Conservation (phyloP, 169 alveolate genomes). For the Plasmodium knowlesi region DNA sequence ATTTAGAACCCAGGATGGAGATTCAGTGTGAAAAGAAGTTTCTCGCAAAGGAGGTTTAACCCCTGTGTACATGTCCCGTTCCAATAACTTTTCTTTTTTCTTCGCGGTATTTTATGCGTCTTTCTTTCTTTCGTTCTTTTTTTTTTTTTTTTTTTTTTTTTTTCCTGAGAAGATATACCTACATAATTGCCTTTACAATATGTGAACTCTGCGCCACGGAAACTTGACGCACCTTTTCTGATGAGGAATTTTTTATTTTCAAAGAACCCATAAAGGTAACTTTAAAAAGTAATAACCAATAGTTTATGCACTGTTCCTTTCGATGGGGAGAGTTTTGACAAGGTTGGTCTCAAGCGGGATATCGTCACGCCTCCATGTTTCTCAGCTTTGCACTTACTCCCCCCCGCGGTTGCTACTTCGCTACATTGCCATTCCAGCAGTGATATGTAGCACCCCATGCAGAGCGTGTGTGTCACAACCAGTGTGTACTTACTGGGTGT, state of each 20-base stretch:
- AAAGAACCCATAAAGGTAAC: conserved; percentile 5
- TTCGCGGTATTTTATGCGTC: not conserved
- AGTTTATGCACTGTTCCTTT: not conserved
- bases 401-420: too few relatives aligned
- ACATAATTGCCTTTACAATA: not conserved
- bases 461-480: not conserved
- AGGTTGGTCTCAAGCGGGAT: not conserved
- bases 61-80: not conserved
- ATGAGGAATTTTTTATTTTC: not conserved
- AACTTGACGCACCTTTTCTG: not conserved
- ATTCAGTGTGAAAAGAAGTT: too few relatives aligned
- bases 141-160: not conserved
- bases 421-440: too few relatives aligned
- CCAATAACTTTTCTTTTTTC: not conserved
- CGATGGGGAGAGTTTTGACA: not conserved
- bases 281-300: not conserved
- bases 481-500: not conserved
- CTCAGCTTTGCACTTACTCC: too few relatives aligned
- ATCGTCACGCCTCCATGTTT: too few relatives aligned
- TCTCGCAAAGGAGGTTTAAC: not conserved
- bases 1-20: not conserved
- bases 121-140: too few relatives aligned
- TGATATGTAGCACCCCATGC: too few relatives aligned
- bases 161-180: not conserved
- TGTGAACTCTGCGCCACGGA: not conserved